phyloP scores from a whole-genome alignment of 2,329 filamentous ascomycete species.

The Ceratocystiopsis minuta region DNA sequence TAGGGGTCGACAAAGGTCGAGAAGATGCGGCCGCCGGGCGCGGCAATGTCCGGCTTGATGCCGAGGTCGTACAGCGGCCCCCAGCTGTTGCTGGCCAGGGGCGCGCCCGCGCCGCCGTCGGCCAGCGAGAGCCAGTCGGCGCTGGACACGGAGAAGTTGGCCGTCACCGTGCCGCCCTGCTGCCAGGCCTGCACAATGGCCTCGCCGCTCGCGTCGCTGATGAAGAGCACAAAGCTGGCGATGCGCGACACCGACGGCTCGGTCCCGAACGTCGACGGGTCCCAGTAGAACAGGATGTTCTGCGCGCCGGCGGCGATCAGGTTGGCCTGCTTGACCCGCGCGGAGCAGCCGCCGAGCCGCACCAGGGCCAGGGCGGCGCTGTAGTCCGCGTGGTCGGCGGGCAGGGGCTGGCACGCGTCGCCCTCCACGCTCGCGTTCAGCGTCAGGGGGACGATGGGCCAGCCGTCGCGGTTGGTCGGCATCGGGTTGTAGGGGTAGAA shows the following conservation, averaged over 20 bases:
- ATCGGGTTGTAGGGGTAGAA: constrained; percentile 4
- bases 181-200: constrained; percentile 15
- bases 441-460: constrained; percentile 12
- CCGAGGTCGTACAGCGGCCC: constrained; percentile 27
- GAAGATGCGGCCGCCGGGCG: constrained; percentile 30
- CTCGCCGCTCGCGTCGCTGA: constrained; percentile 10
- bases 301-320: constrained; percentile 13
- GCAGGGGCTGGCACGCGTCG: constrained; percentile 22
- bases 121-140: too few species aligned
- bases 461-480: constrained; percentile 7
- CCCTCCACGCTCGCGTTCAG: constrained; percentile 8
- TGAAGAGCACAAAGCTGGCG: not conserved
- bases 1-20: constrained; percentile 26
- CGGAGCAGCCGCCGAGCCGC: constrained; percentile 15
- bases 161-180: constrained; percentile 16
- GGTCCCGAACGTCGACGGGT: constrained; percentile 5
- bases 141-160: constrained; percentile 8
- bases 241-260: constrained; percentile 3
- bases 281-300: constrained; percentile 18
- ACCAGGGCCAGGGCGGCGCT: constrained; percentile 22
- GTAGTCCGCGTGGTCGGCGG: constrained; percentile 18
- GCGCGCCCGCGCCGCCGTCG: too few species aligned
- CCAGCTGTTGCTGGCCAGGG: constrained; percentile 15
- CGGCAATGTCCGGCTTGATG: constrained; percentile 27
- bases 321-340: constrained; percentile 13